Base-by-base conservation (phyloP, 139 green algal genomes). In the Zygnema circumcarinatum region DNA sequence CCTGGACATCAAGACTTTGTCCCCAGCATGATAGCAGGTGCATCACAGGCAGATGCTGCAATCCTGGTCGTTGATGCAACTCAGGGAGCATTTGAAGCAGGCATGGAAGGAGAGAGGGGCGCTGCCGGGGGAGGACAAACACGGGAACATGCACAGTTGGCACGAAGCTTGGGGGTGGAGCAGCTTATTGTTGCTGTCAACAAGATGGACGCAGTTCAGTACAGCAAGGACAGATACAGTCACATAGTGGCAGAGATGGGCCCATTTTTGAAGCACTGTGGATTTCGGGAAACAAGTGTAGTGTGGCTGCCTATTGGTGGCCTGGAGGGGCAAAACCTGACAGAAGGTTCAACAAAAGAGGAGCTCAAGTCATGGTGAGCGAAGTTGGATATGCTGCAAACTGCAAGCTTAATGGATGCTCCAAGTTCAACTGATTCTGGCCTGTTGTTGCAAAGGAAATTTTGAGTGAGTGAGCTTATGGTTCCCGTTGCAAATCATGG, bases 1-100 rank as follows among this genome's bases (percentile, higher is more conserved):
- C 97, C 97, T 0, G 97, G 97, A 1, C 97, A 99, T 91, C 96
- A 95, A 0, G 96, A 99, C 93, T 99, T 99, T 90, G 96, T 99
- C 31, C 96, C 97, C 36, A 98, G 97, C 94, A 97, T 98, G 94
- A 99, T 99, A 47, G 78, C 92, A 0, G 97, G 96, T 3, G 94
- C 94, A 32, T 89, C 85, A 0, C 74, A 88, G 81, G 97, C 97
- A 0, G 97, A 99, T 81, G 97, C 95, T 16, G 97, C 97, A 0
- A 86, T 99, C 82, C 92, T 99, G 73, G 90, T 99, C 39, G 94
- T 99, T 41, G 97, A 99, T 67, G 97, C 96, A 29, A 97, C 96
- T 0, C 89, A 90, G 0, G 95, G 97, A 16, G 96, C 93, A 3
- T 99, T 99, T 90, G 97, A 99, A 90, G 93, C 95, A 0, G 97